Evolutionary conservation across 176 grass and related monocot genomes (phyloP).

Genomic region (Metroxylon sagu): DNA sequence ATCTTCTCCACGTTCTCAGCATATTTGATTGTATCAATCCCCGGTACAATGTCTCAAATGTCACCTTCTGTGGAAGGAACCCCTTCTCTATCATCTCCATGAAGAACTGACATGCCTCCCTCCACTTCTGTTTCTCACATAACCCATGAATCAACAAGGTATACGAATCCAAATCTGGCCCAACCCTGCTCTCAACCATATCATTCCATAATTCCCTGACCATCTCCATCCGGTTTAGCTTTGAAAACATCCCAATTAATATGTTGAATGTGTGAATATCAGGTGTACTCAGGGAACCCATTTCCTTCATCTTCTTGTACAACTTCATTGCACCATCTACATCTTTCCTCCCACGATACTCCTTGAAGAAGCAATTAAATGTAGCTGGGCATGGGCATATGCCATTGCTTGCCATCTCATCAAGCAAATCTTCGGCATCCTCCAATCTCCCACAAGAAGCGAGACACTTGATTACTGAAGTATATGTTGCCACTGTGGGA

Average conservation of each 20-base stretch:
- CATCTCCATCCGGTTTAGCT: constrained; percentile 36
- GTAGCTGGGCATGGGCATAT: constrained; percentile 60
- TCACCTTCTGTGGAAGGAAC: constrained; percentile 84
- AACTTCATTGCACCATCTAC: constrained; percentile 41
- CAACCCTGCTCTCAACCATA: constrained; percentile 52
- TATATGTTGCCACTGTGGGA: constrained; percentile 81
- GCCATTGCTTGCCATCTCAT: constrained; percentile 63
- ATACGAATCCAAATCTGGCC: constrained; percentile 91
- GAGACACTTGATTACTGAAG: constrained; percentile 86
- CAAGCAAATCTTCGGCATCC: constrained; percentile 55
- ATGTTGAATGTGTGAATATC: constrained; percentile 90
- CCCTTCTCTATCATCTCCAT: constrained; percentile 99
- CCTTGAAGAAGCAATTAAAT: constrained; percentile 94
- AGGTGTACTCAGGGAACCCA: constrained; percentile 28
- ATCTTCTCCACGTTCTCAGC: constrained; percentile 85
- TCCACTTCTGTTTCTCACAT: constrained; percentile 74
- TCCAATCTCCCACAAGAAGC: constrained; percentile 76
- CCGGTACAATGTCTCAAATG: constrained; percentile 74
- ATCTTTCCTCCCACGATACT: constrained; percentile 84
- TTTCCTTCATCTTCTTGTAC: constrained; percentile 77
- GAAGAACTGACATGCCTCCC: constrained; percentile 81
- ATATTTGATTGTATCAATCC: constrained; percentile 88
- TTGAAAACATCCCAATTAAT: constrained; percentile 79
- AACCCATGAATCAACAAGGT: constrained; percentile 76
- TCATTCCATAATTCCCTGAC: constrained; percentile 68